Conservation (phyloP, 1,284 basidiomycete species). For the Microstroma glucosiphilum region DNA sequence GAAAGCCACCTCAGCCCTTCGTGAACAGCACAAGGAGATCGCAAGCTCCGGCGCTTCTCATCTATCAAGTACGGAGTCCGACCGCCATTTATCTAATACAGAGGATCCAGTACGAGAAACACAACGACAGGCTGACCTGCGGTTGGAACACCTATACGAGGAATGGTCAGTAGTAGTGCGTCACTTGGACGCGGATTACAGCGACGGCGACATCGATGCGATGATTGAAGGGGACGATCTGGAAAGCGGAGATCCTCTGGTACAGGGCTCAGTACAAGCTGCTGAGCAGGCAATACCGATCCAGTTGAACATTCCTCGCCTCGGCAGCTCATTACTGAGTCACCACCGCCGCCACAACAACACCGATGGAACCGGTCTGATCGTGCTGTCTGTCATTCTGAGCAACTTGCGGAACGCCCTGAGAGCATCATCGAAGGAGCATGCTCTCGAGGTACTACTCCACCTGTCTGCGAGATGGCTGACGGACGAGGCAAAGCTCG, state of each 20-base stretch:
- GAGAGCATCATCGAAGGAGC: slow-evolving; percentile 77
- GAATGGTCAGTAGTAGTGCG: slow-evolving; percentile 38
- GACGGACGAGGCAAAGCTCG: slow-evolving; percentile 89
- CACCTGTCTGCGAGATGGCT: slow-evolving; percentile 69
- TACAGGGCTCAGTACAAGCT: slow-evolving; percentile 7
- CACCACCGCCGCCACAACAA: slow-evolving; percentile 11
- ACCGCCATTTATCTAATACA: not conserved
- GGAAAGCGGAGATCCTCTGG: slow-evolving; percentile 4
- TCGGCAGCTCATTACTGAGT: slow-evolving; percentile 17
- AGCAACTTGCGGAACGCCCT: slow-evolving; percentile 84
- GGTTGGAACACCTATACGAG: slow-evolving; percentile 44
- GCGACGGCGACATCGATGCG: not conserved
- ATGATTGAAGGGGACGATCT: slow-evolving; percentile 1
- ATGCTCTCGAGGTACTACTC: slow-evolving; percentile 78
- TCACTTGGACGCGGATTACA: slow-evolving; percentile 19
- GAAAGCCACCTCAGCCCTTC: not conserved
- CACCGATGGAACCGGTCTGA: slow-evolving; percentile 69
- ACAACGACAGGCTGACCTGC: slow-evolving; percentile 41
- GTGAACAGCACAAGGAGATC: slow-evolving; percentile 2
- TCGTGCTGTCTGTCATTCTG: slow-evolving; percentile 76
- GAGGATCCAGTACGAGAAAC: not conserved
- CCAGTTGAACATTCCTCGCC: slow-evolving; percentile 34
- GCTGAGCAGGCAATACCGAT: slow-evolving; percentile 26
- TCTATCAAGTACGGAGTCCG: not conserved
- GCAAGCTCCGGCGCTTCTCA: slow-evolving; percentile 12